Conservation (phyloP, 2,329 filamentous ascomycete species). For the Akanthomyces dipterigenus region DNA sequence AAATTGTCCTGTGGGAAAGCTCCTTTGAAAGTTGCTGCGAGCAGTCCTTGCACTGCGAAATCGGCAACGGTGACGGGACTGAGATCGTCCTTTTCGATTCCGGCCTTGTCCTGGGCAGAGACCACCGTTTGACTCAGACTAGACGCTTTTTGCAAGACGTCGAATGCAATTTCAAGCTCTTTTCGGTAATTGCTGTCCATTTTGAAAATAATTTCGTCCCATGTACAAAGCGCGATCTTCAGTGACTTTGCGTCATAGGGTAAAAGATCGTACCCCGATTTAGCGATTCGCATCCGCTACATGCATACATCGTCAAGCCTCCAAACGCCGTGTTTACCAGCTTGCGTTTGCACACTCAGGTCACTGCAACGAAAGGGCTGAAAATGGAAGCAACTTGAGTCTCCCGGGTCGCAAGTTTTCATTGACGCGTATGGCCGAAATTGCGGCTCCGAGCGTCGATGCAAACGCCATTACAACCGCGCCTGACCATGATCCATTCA, state of each 20-base stretch:
- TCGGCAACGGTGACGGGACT: slow-evolving; percentile 54
- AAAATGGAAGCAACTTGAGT: too few relatives aligned
- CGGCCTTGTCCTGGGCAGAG: slow-evolving; percentile 40
- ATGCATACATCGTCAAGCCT: slow-evolving; percentile 2
- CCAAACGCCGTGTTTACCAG: not conserved
- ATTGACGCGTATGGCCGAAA: slow-evolving; percentile 16
- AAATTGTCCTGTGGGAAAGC: slow-evolving; percentile 46
- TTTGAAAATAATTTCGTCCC: not conserved
- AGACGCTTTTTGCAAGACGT: slow-evolving; percentile 38
- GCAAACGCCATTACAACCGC: slow-evolving; percentile 21
- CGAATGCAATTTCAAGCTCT: slow-evolving; percentile 38
- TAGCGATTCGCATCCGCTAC: not conserved
- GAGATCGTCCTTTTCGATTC: slow-evolving; percentile 46
- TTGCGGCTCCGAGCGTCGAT: slow-evolving; percentile 17
- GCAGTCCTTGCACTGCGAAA: slow-evolving; percentile 51
- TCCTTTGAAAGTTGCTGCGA: slow-evolving; percentile 41
- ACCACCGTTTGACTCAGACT: slow-evolving; percentile 44
- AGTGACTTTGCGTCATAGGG: too few relatives aligned
- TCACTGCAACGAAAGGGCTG: not conserved
- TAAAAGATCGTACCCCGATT: slow-evolving; percentile 2
- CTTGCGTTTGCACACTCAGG: not conserved
- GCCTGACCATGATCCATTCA: slow-evolving; percentile 20
- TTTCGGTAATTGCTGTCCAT: slow-evolving; percentile 38
- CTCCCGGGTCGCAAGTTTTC: not conserved
- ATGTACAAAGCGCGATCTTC: not conserved